Evolutionary conservation across 306 rosid genomes (phyloP).

Genomic region (Vicia sativa): DNA sequence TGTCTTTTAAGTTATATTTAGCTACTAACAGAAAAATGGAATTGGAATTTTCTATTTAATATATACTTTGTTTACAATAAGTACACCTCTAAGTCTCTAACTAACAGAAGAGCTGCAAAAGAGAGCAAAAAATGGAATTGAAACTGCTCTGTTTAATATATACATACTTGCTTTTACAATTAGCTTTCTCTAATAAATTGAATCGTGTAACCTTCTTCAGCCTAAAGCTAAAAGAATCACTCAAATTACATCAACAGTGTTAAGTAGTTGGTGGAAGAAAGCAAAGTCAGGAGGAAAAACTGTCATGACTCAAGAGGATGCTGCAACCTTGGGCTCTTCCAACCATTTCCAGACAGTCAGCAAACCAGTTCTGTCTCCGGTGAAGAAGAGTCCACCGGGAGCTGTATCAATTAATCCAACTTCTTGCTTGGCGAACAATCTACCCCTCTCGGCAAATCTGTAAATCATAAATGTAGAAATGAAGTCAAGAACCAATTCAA

Average conservation of each 20-base stretch:
- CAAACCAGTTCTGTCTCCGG: conserved; percentile 47
- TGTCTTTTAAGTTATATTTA: too few relatives aligned
- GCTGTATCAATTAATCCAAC: conserved; percentile 33
- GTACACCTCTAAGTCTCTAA: background rate
- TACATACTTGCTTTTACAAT: background rate
- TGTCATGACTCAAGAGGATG: conserved; percentile 14
- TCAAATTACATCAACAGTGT: background rate
- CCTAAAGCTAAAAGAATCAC: background rate
- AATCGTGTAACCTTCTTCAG: background rate
- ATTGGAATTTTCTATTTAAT: too few relatives aligned
- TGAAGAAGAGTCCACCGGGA: conserved; percentile 47
- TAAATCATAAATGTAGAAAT: background rate
- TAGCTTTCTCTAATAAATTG: background rate
- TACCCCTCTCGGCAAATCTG: conserved; percentile 50
- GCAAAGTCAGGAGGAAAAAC: background rate
- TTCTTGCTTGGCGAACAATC: conserved; percentile 43
- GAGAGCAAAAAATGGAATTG: background rate
- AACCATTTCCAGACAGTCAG: conserved; percentile 47
- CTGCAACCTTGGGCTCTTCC: background rate
- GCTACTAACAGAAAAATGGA: too few relatives aligned
- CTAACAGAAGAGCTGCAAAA: background rate
- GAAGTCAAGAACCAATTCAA: background rate
- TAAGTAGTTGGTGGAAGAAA: background rate
- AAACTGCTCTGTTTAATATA: background rate
- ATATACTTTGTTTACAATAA: too few relatives aligned